Conservation (phyloP, 2,329 filamentous ascomycete species). For the Daldinia sp. region DNA sequence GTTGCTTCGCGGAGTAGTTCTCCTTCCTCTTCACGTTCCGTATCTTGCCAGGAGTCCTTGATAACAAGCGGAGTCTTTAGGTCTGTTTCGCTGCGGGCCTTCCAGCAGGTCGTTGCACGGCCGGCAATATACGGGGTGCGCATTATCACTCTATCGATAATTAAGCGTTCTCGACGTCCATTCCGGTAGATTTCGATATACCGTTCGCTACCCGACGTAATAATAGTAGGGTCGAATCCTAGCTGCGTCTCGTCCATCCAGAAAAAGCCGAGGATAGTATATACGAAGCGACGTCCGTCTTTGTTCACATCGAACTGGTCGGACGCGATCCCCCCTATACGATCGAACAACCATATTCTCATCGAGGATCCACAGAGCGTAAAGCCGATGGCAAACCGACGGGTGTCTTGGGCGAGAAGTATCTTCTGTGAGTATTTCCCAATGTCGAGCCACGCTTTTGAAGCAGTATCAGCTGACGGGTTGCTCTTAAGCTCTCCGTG, state of each 20-base stretch:
- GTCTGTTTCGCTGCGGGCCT: conserved; percentile 55
- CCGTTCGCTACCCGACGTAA: conserved; percentile 50
- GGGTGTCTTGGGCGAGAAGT: conserved; percentile 55
- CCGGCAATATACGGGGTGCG: conserved; percentile 53
- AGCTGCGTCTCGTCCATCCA: conserved; percentile 56
- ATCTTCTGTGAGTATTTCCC: conserved; percentile 60
- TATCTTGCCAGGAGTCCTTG: conserved; percentile 60
- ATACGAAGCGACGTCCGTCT: conserved; percentile 55
- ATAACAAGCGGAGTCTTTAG: conserved; percentile 54
- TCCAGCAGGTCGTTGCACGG: conserved; percentile 59
- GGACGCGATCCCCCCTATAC: conserved; percentile 59
- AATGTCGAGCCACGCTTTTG: conserved; percentile 57
- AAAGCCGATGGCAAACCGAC: conserved; percentile 61
- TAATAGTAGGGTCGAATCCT: conserved; percentile 60
- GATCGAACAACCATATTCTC: conserved; percentile 61
- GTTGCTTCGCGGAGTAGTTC: conserved; percentile 55
- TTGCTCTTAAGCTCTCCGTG: conserved; percentile 59
- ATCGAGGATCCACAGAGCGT: conserved; percentile 60
- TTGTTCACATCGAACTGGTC: conserved; percentile 60
- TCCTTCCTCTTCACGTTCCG: conserved; percentile 57
- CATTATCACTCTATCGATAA: conserved; percentile 56
- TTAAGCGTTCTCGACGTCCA: conserved; percentile 54
- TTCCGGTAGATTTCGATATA: conserved; percentile 57
- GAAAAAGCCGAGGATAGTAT: conserved; percentile 56
- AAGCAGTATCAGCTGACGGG: conserved; percentile 49